A percentile compares a stretch with the other conserved stretches of the same genome.
Evolutionary conservation across 306 rosid genomes (phyloP).

Genomic region (Casuarina equisetifolia): DNA sequence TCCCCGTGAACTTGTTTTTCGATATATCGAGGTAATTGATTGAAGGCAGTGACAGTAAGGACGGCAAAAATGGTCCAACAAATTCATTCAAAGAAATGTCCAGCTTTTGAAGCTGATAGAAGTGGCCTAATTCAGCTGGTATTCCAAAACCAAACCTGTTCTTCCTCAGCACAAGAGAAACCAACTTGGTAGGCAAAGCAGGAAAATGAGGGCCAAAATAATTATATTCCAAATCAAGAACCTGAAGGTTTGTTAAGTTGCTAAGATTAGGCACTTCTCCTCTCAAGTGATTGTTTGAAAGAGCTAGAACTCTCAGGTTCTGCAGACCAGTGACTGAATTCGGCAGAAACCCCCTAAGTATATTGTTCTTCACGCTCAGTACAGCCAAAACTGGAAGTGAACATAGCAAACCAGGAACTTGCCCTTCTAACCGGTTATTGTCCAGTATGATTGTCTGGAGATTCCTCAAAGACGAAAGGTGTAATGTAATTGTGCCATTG

Average conservation of each 20-base stretch:
- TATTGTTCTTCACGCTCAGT: constrained; percentile 65
- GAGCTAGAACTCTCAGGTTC: constrained; percentile 58
- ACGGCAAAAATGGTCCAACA: constrained; percentile 71
- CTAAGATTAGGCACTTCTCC: constrained; percentile 74
- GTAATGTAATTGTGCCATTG: constrained; percentile 55
- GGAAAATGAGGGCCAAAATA: constrained; percentile 78
- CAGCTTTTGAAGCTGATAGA: constrained; percentile 68
- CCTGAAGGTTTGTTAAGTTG: constrained; percentile 68
- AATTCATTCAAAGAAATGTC: constrained; percentile 76
- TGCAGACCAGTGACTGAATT: constrained; percentile 47
- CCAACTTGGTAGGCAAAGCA: constrained; percentile 53
- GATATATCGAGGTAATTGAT: constrained; percentile 68
- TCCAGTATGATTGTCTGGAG: constrained; percentile 79
- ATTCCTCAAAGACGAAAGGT: constrained; percentile 53
- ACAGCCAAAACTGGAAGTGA: constrained; percentile 68
- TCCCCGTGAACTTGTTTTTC: constrained; percentile 75
- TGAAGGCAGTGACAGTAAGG: constrained; percentile 68
- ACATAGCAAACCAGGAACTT: constrained; percentile 54
- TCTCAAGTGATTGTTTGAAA: constrained; percentile 61
- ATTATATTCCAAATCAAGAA: constrained; percentile 67
- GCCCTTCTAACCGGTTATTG: constrained; percentile 58
- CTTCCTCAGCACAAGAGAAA: constrained; percentile 66
- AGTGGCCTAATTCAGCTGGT: constrained; percentile 49
- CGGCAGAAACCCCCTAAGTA: constrained; percentile 61
- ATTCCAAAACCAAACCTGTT: constrained; percentile 61